Evolutionary conservation across 1,139 yeast species (phyloP), one percentile per base, ranked within the genome.

Genomic region (Oligophagozyma castellii): DNA sequence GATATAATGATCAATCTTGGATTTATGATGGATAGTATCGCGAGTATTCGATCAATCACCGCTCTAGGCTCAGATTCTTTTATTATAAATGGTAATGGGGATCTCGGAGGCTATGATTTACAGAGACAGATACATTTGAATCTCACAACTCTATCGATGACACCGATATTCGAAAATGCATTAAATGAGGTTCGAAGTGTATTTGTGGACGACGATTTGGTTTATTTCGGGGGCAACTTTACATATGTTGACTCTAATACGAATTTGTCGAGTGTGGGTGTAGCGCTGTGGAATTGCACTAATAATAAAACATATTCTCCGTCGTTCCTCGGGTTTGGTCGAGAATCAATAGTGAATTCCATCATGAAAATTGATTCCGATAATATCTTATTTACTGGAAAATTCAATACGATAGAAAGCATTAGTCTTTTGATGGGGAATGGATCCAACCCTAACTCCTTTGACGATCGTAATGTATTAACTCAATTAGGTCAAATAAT

Each of bases 141-240:
- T 43, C 42, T 66, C 12, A 48, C 73, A 5, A 58, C 63, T 18
- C 58, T 66, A 8, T 48, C 56, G 3, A 54, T 69, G 26, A 44
- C 58, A 11, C 47, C 60, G 3, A 54, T 78, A 13, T 63, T 58
- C 23, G 42, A 41, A 34, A 37, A 39, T 37, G 43, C 43, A 37
- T 53, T 63, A 35, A 36, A 58, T 2, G 41, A 56, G 22, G 92
- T 93, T 1, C 44, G 60, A 1, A 70, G 78, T 4, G 56, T 43
- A 60, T 64, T 46, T 65, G 67, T 43, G 43, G 68, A 65, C 35
- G 53, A 57, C 19, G 58, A 65, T 12, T 39, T 67, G 15, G 63
- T 84, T 1, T 84, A 80, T 46, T 65, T 81, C 30, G 98, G 96
- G 7, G 98, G 98, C 16, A 62, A 70, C 35, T 71, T 89, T 43